Percentiles rank a stretch among this genome's conserved stretches.
These are phyloP conservation scores for Aspergillus cejpii DNA, from an alignment of 2,329 filamentous ascomycete species.

Conservation along the genomic window DNA sequence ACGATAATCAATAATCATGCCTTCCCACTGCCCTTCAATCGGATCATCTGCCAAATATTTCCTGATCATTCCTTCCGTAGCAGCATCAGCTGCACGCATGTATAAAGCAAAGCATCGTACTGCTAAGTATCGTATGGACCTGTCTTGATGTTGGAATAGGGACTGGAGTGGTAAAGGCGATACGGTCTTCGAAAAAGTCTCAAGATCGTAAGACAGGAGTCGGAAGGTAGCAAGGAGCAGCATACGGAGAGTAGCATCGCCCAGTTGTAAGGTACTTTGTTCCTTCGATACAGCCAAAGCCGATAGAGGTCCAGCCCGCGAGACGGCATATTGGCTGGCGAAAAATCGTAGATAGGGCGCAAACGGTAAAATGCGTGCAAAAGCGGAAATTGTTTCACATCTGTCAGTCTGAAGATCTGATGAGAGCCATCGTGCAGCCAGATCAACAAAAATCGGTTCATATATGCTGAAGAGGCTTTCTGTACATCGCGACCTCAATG, in stretches of 20 bases:
- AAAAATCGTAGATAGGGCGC: slow-evolving; percentile 72
- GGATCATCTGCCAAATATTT: slow-evolving; percentile 58
- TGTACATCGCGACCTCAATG: slow-evolving; percentile 64
- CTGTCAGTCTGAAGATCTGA: slow-evolving; percentile 30
- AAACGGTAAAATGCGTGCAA: slow-evolving; percentile 74
- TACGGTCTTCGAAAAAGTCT: slow-evolving; percentile 59
- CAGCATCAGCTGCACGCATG: slow-evolving; percentile 71
- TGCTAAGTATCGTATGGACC: slow-evolving; percentile 68
- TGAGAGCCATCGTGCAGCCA: slow-evolving; percentile 70
- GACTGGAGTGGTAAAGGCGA: slow-evolving; percentile 61
- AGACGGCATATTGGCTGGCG: slow-evolving; percentile 48
- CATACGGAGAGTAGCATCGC: slow-evolving; percentile 36
- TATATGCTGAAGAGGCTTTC: slow-evolving; percentile 68
- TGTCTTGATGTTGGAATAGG: slow-evolving; percentile 56
- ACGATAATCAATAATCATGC: slow-evolving; percentile 65
- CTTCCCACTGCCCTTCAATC: slow-evolving; percentile 68
- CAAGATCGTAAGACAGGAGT: slow-evolving; percentile 67
- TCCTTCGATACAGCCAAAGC: slow-evolving; percentile 27
- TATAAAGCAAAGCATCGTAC: slow-evolving; percentile 74
- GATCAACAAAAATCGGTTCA: slow-evolving; percentile 68
- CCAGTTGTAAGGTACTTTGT: slow-evolving; percentile 28
- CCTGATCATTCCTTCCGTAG: slow-evolving; percentile 63
- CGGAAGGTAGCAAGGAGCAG: slow-evolving; percentile 67
- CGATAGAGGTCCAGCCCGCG: slow-evolving; percentile 30
- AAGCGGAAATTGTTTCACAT: slow-evolving; percentile 56